Conservation (phyloP, 2,329 filamentous ascomycete genomes). For the Aspergillus sojae region DNA sequence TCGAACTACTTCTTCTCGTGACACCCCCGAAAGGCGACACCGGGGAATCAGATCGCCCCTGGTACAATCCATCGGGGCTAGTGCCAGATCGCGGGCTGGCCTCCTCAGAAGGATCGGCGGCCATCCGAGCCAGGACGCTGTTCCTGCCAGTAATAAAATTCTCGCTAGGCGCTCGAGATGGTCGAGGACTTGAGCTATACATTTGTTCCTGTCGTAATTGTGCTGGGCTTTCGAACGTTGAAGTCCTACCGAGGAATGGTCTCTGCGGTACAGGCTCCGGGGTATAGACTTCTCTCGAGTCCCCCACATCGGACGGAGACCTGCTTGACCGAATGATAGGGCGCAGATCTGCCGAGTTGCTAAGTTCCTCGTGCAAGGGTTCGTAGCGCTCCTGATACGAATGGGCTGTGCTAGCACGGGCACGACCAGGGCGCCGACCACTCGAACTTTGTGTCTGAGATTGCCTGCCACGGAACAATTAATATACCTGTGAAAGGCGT, state of each 20-base stretch:
- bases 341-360: constrained; percentile 51
- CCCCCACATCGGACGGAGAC: constrained; percentile 36
- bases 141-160: constrained; percentile 52
- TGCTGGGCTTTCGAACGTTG: constrained; percentile 62
- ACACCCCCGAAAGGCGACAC: constrained; percentile 56
- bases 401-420: constrained; percentile 66
- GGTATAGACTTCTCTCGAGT: constrained; percentile 43
- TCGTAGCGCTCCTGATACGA: constrained; percentile 64
- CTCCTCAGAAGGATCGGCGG: constrained; percentile 55
- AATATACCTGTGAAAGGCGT: neutral
- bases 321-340: constrained; percentile 55
- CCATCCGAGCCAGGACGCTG: constrained; percentile 50
- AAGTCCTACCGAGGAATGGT: constrained; percentile 53
- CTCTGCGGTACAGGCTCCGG: constrained; percentile 48
- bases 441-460: constrained; percentile 29
- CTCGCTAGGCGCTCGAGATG: constrained; percentile 59
- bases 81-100: constrained; percentile 50
- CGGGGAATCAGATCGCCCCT: constrained; percentile 57
- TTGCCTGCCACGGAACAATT: constrained; percentile 26
- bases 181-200: constrained; percentile 48
- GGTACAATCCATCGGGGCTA: constrained; percentile 53
- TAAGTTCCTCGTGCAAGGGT: constrained; percentile 59
- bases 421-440: constrained; percentile 51
- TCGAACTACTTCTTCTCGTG: constrained; percentile 56
- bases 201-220: constrained; percentile 57